A percentile compares a stretch with the other conserved stretches of the same genome.
These are phyloP conservation scores for Zhuliangozyma blackwelliae DNA, from an alignment of 1,139 yeast species.

Conservation along the genomic window DNA sequence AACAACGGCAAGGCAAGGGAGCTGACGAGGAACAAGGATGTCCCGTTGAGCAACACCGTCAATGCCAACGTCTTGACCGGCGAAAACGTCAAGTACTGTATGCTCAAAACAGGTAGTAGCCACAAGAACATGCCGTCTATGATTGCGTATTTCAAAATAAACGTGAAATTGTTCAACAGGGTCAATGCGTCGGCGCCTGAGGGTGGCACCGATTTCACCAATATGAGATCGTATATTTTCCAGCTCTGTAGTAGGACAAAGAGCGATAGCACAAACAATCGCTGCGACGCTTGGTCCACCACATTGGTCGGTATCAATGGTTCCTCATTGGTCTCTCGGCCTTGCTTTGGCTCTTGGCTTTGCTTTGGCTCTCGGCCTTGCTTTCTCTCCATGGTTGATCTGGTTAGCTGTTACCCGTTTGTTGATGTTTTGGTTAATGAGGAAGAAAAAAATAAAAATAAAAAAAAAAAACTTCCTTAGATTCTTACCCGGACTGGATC, in stretches of 20 bases:
- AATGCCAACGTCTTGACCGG: constrained; percentile 50
- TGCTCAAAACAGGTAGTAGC: constrained; percentile 65
- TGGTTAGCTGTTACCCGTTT: no score
- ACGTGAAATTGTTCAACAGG: constrained; percentile 47
- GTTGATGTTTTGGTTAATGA: no score
- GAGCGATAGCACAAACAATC: constrained; percentile 60
- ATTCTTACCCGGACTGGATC: no score
- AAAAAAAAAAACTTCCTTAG: no score
- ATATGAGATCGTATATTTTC: constrained; percentile 68
- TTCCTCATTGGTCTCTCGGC: not conserved
- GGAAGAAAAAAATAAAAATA: no score
- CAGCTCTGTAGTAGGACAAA: constrained; percentile 74
- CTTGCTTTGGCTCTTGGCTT: not conserved
- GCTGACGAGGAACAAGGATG: constrained; percentile 42
- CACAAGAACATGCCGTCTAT: constrained; percentile 71
- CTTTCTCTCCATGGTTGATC: not conserved
- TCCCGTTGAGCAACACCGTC: constrained; percentile 29
- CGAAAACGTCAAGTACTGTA: constrained; percentile 65
- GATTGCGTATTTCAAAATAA: constrained; percentile 64
- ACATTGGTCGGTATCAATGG: constrained; percentile 50
- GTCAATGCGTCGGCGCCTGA: constrained; percentile 14
- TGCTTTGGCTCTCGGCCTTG: constrained; percentile 1
- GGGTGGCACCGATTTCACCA: constrained; percentile 32
- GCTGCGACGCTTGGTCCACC: constrained; percentile 79
- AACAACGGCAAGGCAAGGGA: constrained; percentile 34